A percentile compares a stretch with the other conserved stretches of the same genome.
Evolutionary conservation across 768 basidiomycete genomes (phyloP).

Genomic region (Hypholoma sublateritium): DNA sequence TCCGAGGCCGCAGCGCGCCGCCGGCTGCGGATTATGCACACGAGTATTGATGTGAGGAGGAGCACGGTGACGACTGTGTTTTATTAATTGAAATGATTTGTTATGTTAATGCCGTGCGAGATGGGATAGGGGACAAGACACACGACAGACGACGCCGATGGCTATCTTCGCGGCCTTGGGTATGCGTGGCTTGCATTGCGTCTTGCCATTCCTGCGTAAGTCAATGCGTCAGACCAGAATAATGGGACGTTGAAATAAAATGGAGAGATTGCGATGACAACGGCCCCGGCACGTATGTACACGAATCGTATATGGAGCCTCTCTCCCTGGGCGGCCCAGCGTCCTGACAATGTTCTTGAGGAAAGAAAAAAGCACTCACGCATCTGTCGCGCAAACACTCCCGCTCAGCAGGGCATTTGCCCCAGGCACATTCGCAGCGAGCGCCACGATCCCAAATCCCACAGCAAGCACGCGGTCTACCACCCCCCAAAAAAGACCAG

Average conservation of each 20-base stretch:
- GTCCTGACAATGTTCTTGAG: neutral
- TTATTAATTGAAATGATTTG: neutral
- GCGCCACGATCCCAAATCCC: slow-evolving; percentile 16
- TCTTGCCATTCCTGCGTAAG: slow-evolving; percentile 15
- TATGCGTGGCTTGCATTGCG: slow-evolving; percentile 16
- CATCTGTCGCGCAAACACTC: slow-evolving; percentile 22
- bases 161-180: slow-evolving; percentile 20
- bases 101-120: too few relatives aligned
- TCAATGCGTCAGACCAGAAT: neutral
- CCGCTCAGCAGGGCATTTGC: slow-evolving; percentile 24
- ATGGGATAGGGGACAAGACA: slow-evolving; percentile 1
- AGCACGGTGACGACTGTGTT: slow-evolving; percentile 22
- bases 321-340: too few relatives aligned
- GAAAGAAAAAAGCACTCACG: slow-evolving; percentile 15
- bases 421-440: slow-evolving; percentile 19
- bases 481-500: neutral
- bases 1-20: slow-evolving; percentile 16
- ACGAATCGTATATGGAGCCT: too few relatives aligned
- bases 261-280: neutral
- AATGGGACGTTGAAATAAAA: neutral
- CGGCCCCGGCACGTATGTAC: neutral
- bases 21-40: slow-evolving; percentile 20
- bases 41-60: slow-evolving; percentile 13
- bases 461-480: slow-evolving; percentile 18
- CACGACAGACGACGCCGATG: slow-evolving; percentile 20